Base-by-base conservation (phyloP, 2,329 filamentous ascomycete species). In the Fusarium illudens region DNA sequence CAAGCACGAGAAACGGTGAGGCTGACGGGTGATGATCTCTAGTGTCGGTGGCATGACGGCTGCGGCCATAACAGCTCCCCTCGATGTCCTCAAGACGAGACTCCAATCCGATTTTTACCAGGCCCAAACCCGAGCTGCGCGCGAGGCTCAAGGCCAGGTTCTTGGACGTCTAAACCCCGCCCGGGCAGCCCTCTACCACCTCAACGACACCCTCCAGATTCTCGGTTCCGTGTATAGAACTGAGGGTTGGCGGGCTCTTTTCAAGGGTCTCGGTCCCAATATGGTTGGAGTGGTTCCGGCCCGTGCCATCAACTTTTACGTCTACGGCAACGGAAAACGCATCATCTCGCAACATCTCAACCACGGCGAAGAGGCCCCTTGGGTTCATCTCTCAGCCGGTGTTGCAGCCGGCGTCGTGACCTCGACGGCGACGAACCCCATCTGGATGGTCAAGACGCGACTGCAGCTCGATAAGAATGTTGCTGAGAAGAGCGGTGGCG, bases 61-160 rank as follows among this genome's bases (percentile, higher is more conserved):
- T 11, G 92, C 95, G 22, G 90, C 92, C n/a, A 81, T 97, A n/a
- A 97, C 95, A 2, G 94, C 93, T 9, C 95, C 95, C 20, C 90
- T 98, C 62, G 95, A 97, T 76, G 94, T 97, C 30, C 86, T 98
- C 52, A 97, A 97, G 79, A 98, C 95, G 11, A 89, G 95, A 33
- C 84, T 98, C 4, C 95, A 98, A 78, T 96, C 93, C 74, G 94
- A 97, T 76, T 96, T 96, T 78, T 97, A 97, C 84, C 93, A 97
- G 78, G 85, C 89, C 9, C 92, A 97, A 79, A 86, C 97, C 46
- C 86, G 86, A 29, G 87, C 90, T 15, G 86, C 88, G 9, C 87
- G 92, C 51, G 82, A 87, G n/a, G 86, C 89, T 75, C 75, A 86
- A 80, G 68, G 87, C 74, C 74, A 86, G 80, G 72, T 83, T 78